Evolutionary conservation across 495 filamentous ascomycete genomes (phyloP), one percentile per base, ranked within the genome.

Genomic region (Annulohypoxylon nitens): DNA sequence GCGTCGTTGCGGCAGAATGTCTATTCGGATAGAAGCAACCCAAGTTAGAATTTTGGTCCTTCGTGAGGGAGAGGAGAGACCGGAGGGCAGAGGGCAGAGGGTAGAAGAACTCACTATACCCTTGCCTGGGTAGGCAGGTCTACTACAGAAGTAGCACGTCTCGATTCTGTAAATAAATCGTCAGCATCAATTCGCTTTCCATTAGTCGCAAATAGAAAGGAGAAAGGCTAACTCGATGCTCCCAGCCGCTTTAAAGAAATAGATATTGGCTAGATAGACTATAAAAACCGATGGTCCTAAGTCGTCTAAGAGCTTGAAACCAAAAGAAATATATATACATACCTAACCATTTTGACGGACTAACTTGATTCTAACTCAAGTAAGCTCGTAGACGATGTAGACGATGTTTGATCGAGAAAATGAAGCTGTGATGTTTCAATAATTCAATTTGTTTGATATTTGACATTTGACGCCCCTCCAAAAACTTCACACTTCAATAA

Each of bases 131-230:
- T 96, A 97, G 81, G 89, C 88, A 36, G 94, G 94, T 77, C 85
- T 85, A 67, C 91, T 93, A 84, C 95, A 98, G 84, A 97, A 97
- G 79, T 93, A 93, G 80, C 94, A 97, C 61, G 91, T 93, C 82
- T 97, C 94, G 80, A 97, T 76, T 62, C 77, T 79, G 59, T 45
- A 53, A 5, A 25, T 6, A 73, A 33, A 25, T 68, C 47, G 57
- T 79, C 37, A 80, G 72, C 43, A 47, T 43, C 54, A 4, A 34
- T n/a, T 59, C 39, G 10, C 12, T 30, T 23, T 23, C 3, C 33
- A 23, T 34, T 20, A 33, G 20, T 23, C 20, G 20, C 20, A 23
- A 0, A 14, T 25, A 11, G 16, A 18, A 33, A 37, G 18, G 11
- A 26, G 12, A 16, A 14, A 18, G 41, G 33, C 36, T 10, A 51